Evolutionary conservation across 2,329 filamentous ascomycete species (phyloP), one percentile per base, ranked within the genome.

Genomic region (Aspergillus phoenicis): DNA sequence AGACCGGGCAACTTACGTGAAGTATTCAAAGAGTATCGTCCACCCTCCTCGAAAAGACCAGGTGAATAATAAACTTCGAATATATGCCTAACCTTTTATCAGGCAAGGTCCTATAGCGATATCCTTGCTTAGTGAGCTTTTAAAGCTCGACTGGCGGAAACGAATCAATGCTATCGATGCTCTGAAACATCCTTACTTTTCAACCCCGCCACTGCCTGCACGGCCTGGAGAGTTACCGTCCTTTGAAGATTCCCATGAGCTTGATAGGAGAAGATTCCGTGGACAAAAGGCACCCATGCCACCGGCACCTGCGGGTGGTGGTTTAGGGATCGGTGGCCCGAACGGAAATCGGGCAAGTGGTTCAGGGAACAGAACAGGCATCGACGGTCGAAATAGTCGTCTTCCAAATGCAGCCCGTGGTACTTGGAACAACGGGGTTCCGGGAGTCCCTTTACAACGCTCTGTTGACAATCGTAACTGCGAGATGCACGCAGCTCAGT

Each of bases 161-260:
- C 87, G 95, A 54, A 89, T 96, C 73, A 99, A 98, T 73, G 95
- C 95, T 0, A 90, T 96, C 26, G 95, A 99, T 77, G 95, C 95
- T 1, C 81, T 99, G 22, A 86, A 96, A 65, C 95, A 99, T 71
- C 88, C 91, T 1, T 99, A 97, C 77, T 98, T 99, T 80, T 89
- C 87, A 63, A 90, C 86, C 59, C 78, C 85, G 1, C 95, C 95
- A 4, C 81, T 90, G 4, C 95, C 95, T 8, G 88, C 93, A 41
- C 85, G 86, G 58, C 92, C 95, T 1, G 89, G 90, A 65, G 93
- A 98, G 54, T 85, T 99, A n/a, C 95, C 95, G 2, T 85, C 82
- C 15, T 98, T 97, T 71, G 91, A 96, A 73, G 94, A 97, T 70
- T 97, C 93, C 48, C 95, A 99, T 77, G 95, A 99, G 76, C 82